These are phyloP conservation scores for Trypanosoma brucei DNA, from an alignment of 208 protist genomes.

Conservation along the genomic window DNA sequence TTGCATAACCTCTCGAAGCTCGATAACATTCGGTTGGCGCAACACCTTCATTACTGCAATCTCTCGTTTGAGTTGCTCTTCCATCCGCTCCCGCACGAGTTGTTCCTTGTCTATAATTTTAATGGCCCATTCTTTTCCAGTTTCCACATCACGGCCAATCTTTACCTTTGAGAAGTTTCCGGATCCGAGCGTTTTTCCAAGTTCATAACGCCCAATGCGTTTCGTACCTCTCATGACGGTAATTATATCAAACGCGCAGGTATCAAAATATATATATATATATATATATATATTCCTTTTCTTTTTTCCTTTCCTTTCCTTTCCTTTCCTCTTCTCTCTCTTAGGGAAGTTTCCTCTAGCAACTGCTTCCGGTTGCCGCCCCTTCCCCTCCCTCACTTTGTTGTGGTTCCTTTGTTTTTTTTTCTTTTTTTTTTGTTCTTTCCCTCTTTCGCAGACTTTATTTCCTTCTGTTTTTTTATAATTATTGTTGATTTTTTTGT, in stretches of 20 bases:
- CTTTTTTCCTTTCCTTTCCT: no score
- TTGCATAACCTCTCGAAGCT: conserved; percentile 86
- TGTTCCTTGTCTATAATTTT: conserved; percentile 89
- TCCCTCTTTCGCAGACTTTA: no score
- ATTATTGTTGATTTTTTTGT: conserved; percentile 2
- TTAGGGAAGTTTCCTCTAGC: no score
- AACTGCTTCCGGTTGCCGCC: no score
- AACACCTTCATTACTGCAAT: conserved; percentile 88
- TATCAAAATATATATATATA: conserved; percentile 11
- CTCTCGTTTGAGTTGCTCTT: conserved; percentile 89
- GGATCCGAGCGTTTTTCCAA: conserved; percentile 82
- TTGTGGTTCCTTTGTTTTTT: no score
- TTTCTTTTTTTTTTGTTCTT: no score
- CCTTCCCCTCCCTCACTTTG: no score
- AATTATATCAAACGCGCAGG: neutral
- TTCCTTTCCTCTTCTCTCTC: no score
- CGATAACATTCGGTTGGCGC: conserved; percentile 82
- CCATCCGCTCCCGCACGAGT: conserved; percentile 79
- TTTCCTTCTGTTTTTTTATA: neutral
- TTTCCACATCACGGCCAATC: conserved; percentile 56
- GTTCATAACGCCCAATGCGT: conserved; percentile 80
- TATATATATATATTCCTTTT: neutral
- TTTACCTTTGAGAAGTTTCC: conserved; percentile 90
- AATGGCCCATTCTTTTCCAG: conserved; percentile 77
- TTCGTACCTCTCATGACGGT: conserved; percentile 3